Conservation (phyloP, 177 flowering plant species). For the Vitis hybrid region DNA sequence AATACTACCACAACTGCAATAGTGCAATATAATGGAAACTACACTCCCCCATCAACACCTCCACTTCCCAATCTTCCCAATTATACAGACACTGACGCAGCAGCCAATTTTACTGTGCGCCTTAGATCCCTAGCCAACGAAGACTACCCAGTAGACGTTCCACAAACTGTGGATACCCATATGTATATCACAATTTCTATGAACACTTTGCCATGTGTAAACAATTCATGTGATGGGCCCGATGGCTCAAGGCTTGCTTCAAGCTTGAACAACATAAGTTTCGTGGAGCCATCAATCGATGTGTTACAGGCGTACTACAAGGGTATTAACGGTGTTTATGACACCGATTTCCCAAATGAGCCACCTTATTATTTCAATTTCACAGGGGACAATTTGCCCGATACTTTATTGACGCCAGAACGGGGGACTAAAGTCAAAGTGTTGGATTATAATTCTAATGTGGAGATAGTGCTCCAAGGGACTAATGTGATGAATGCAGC, state of each 20-base stretch:
- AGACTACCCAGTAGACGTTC: slow-evolving; percentile 36
- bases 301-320: slow-evolving; percentile 37
- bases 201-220: slow-evolving; percentile 18
- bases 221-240: slow-evolving; percentile 32
- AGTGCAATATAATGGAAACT: slow-evolving; percentile 19
- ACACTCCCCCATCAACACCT: slow-evolving; percentile 14
- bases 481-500: slow-evolving; percentile 24
- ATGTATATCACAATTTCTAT: slow-evolving; percentile 26
- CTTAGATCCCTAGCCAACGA: slow-evolving; percentile 23
- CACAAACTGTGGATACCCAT: slow-evolving; percentile 5
- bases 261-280: slow-evolving; percentile 47
- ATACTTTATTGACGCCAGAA: slow-evolving; percentile 1
- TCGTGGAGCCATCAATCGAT: slow-evolving; percentile 21
- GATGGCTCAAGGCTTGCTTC: slow-evolving; percentile 24
- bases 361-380: slow-evolving; percentile 38
- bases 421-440: slow-evolving; percentile 35
- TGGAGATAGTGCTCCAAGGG: slow-evolving; percentile 51
- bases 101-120: slow-evolving; percentile 9
- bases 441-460: slow-evolving; percentile 28
- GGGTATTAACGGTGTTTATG: slow-evolving; percentile 17
- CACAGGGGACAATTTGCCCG: slow-evolving; percentile 15
- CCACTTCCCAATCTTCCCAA: slow-evolving; percentile 23
- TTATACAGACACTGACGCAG: slow-evolving; percentile 13
- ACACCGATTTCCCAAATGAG: slow-evolving; percentile 25
- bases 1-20: slow-evolving; percentile 38